Evolutionary conservation across 2,329 filamentous ascomycete species (phyloP), one percentile per base, ranked within the genome.

Genomic region (Ophiosphaerella korrae): DNA sequence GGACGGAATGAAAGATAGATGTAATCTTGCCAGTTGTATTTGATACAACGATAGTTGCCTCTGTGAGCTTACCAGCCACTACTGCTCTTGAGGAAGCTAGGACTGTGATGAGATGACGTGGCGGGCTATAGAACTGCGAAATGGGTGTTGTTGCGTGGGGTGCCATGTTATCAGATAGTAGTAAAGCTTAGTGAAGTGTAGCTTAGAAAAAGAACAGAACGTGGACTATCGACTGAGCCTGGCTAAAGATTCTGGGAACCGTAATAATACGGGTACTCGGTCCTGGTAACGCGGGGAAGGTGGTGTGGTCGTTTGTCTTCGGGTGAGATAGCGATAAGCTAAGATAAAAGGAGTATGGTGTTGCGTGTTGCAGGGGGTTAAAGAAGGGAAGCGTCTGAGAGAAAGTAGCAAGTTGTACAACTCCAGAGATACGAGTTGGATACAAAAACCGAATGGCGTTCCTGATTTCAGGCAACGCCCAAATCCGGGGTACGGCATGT

Each of bases 81-180:
- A 97, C 86, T 50, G 90, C 90, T 64, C 92, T 85, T 23, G 88
- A 89, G 1, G 94, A 97, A 50, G 88, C 88, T 50, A 97, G 82
- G 51, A 97, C 90, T 37, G 85, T 86, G 64, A 92, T 82, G 14
- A 79, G 77, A 46, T 77, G 66, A 18, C 53, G 14, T 16, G 66
- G 59, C 31, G 58, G 61, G 48, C 63, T 64, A 40, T 70, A 67
- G 35, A 64, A 48, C 44, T 55, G 48, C 2, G 68, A 62, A 41
- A 64, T 61, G 48, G 69, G 67, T 9, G 65, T 68, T 7, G 64
- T 72, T 48, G 70, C 68, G 65, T 74, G 72, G 46, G 72, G 68
- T 50, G 71, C 70, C 72, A 75, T 75, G n/a, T 37, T 63, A 52
- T 47, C 3, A 18, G 9, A 42, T n/a, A 12, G 11, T 41, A 24